phyloP scores from a whole-genome alignment of 2,329 filamentous ascomycete genomes.

The Apiospora hydei region DNA sequence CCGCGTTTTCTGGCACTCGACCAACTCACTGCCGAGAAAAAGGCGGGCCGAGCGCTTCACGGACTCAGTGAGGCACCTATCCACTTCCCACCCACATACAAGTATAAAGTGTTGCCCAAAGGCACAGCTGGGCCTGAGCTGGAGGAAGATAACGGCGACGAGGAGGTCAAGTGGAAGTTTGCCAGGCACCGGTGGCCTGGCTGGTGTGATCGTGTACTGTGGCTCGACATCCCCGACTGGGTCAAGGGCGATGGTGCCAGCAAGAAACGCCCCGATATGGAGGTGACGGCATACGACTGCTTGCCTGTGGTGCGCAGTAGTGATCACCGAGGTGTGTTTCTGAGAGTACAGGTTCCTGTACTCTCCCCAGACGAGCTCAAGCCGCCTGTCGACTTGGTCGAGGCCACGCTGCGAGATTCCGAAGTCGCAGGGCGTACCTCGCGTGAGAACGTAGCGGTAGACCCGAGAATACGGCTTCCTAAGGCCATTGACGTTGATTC shows the following conservation, averaged over 20 bases:
- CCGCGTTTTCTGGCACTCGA: conserved; percentile 74
- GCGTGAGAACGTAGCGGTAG: conserved; percentile 26
- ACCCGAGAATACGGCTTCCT: conserved; percentile 49
- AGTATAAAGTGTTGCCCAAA: conserved; percentile 67
- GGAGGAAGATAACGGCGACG: conserved; percentile 38
- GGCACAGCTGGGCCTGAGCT: conserved; percentile 36
- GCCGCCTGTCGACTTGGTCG: conserved; percentile 38
- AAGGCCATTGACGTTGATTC: conserved; percentile 61
- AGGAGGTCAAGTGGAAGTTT: conserved; percentile 70
- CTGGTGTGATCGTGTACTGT: conserved; percentile 94
- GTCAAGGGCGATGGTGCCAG: conserved; percentile 39
- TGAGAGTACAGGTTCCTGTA: conserved; percentile 73
- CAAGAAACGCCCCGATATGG: conserved; percentile 42
- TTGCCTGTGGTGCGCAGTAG: conserved; percentile 82
- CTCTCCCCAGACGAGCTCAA: conserved; percentile 49
- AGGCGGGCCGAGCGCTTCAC: conserved; percentile 75
- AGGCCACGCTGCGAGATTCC: conserved; percentile 28
- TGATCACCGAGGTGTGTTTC: conserved; percentile 85
- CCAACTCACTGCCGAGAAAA: conserved; percentile 78
- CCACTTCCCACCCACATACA: conserved; percentile 91
- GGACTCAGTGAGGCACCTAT: conserved; percentile 78
- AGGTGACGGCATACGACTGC: conserved; percentile 73
- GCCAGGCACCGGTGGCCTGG: conserved; percentile 84
- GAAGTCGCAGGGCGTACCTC: background rate
- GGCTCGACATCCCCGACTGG: conserved; percentile 68